Percentiles rank a stretch among this genome's conserved stretches.
phyloP scores from a whole-genome alignment of 805 yeast species.

The Starmera dryadoides region DNA sequence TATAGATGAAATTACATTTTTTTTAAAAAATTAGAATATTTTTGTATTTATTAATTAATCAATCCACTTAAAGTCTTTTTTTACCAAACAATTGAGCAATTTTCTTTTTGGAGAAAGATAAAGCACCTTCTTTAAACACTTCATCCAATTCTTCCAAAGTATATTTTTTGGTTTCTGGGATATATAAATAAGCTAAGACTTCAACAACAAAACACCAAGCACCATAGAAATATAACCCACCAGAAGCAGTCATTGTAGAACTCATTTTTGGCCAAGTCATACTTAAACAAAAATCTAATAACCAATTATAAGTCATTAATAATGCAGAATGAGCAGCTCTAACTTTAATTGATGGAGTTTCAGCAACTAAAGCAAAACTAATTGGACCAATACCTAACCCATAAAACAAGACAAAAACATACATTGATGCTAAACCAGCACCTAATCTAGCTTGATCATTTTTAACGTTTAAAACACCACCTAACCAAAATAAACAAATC shows the following conservation, averaged over 20 bases:
- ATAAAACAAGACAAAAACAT: slow-evolving; percentile 36
- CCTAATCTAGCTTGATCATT: slow-evolving; percentile 33
- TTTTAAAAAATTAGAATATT: too few relatives aligned
- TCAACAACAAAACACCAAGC: slow-evolving; percentile 44
- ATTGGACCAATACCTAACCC: slow-evolving; percentile 50
- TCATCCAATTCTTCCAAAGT: slow-evolving; percentile 75
- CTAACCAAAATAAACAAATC: slow-evolving; percentile 44
- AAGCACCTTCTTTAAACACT: slow-evolving; percentile 38
- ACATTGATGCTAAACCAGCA: slow-evolving; percentile 36
- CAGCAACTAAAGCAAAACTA: slow-evolving; percentile 49
- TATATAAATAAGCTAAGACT: slow-evolving; percentile 36
- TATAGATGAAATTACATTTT: too few relatives aligned
- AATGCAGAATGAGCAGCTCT: slow-evolving; percentile 45
- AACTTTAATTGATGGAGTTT: slow-evolving; percentile 42
- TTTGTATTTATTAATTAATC: too few relatives aligned
- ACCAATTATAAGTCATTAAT: slow-evolving; percentile 40
- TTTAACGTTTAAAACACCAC: slow-evolving; percentile 35
- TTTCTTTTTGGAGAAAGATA: slow-evolving; percentile 8
- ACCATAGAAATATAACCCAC: slow-evolving; percentile 46
- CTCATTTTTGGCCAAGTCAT: slow-evolving; percentile 47
- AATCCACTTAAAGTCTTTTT: neutral
- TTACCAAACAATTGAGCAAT: neutral
- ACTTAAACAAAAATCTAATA: slow-evolving; percentile 38
- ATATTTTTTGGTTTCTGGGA: slow-evolving; percentile 60
- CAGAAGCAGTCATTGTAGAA: slow-evolving; percentile 36